Evolutionary conservation across 345 rosid genomes (phyloP), one percentile per base, ranked within the genome.

Genomic region (Eucalyptus erythrocorys): DNA sequence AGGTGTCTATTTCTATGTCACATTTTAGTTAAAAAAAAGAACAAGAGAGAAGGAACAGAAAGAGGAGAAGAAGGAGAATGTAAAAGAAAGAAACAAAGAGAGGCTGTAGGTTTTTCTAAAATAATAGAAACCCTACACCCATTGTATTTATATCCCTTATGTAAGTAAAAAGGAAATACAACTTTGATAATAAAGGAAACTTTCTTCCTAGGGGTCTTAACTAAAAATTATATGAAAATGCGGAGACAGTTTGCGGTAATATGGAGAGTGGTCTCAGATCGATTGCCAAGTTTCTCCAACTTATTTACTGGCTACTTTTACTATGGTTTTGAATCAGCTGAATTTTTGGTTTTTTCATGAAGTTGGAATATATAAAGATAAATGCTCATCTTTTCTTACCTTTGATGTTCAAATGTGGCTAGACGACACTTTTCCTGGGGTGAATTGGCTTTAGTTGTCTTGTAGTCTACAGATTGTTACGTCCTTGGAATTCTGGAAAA

Each of bases 1-100:
- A n/a, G n/a, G n/a, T n/a, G n/a, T n/a, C 61, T 55, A 0, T 24
- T 55, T 55, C 61, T 55, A 55, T 0, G 30, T 55, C 30, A 5
- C 61, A 55, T 55, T 55, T 55, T 55, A 55, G 61, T 3, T 7
- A 4, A 8, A 55, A 53, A 55, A 55, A 9, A n/a, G n/a, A n/a
- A n/a, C n/a, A n/a, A n/a, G n/a, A n/a, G n/a, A n/a, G n/a, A n/a
- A n/a, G n/a, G n/a, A n/a, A n/a, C n/a, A n/a, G n/a, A n/a, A n/a
- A n/a, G n/a, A n/a, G n/a, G n/a, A n/a, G n/a, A n/a, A n/a, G n/a
- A n/a, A n/a, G n/a, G n/a, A n/a, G n/a, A n/a, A n/a, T n/a, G n/a
- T n/a, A n/a, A n/a, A n/a, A n/a, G n/a, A n/a, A n/a, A n/a, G n/a
- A n/a, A n/a, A n/a, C n/a, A n/a, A n/a, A n/a, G n/a, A n/a, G n/a